These are phyloP conservation scores for Teratosphaeria pseudoeucalypti DNA, from an alignment of 2,329 filamentous ascomycete species.

Conservation along the genomic window DNA sequence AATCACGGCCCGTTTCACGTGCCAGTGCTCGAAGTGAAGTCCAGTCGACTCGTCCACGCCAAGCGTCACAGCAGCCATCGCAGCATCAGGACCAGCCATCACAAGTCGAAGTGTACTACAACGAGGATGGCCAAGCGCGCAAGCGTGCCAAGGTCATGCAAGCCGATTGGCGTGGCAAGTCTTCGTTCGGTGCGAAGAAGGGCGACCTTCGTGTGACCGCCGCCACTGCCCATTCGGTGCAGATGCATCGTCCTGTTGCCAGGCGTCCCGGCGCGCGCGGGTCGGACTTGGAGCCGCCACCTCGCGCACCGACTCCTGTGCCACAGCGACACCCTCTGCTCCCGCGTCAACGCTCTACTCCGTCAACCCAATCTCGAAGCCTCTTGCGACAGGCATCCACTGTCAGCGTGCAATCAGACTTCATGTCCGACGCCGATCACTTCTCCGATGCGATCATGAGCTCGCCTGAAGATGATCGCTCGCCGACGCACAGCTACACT, in stretches of 20 bases:
- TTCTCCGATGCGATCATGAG: constrained; percentile 34
- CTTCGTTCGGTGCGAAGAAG: constrained; percentile 56
- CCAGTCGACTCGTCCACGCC: constrained; percentile 13
- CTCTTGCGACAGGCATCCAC: constrained; percentile 22
- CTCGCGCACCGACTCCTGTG: constrained; percentile 66
- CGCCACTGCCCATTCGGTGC: constrained; percentile 78
- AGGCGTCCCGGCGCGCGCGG: constrained; percentile 37
- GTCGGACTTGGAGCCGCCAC: constrained; percentile 58
- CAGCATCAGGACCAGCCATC: constrained; percentile 10
- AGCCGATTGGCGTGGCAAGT: constrained; percentile 60
- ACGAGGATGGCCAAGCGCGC: constrained; percentile 48
- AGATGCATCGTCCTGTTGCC: constrained; percentile 66
- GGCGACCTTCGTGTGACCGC: constrained; percentile 79
- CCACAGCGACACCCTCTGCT: constrained; percentile 39
- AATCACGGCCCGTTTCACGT: constrained; percentile 24
- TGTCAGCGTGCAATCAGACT: constrained; percentile 16
- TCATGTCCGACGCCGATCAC: constrained; percentile 21
- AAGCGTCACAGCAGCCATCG: constrained; percentile 11
- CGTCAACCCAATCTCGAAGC: constrained; percentile 18
- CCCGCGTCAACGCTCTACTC: constrained; percentile 15
- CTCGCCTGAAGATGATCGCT: constrained; percentile 36
- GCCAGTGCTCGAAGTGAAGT: constrained; percentile 25
- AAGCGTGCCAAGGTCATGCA: constrained; percentile 74
- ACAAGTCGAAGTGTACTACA: constrained; percentile 19
- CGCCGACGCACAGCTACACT: constrained; percentile 30